phyloP scores from a whole-genome alignment of 805 yeast genomes.

The Hanseniaspora mollemarum region DNA sequence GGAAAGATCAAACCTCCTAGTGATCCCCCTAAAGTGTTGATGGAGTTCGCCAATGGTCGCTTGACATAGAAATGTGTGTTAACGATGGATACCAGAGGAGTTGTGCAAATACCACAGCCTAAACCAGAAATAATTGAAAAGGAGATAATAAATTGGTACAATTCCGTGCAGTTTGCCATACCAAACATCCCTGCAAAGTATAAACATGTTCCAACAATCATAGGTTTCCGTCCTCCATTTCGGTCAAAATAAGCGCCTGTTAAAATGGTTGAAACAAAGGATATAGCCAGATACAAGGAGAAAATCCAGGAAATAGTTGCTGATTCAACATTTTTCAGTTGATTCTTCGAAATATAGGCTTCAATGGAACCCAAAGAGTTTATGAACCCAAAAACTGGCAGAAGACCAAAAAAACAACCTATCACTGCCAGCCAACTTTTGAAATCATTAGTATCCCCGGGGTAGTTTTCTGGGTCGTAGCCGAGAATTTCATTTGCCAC shows the following conservation, averaged over 20 bases:
- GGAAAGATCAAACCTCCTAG: slow-evolving; percentile 49
- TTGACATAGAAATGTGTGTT: slow-evolving; percentile 55
- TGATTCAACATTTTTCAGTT: slow-evolving; percentile 38
- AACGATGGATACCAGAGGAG: slow-evolving; percentile 50
- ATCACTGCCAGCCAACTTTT: slow-evolving; percentile 33
- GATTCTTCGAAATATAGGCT: slow-evolving; percentile 46
- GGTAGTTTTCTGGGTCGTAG: slow-evolving; percentile 10
- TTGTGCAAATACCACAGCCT: slow-evolving; percentile 49
- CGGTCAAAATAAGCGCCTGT: slow-evolving; percentile 54
- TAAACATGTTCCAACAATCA: slow-evolving; percentile 36
- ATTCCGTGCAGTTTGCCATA: slow-evolving; percentile 41
- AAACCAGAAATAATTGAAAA: slow-evolving; percentile 47
- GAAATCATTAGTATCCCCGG: slow-evolving; percentile 11
- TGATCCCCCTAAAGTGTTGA: slow-evolving; percentile 45
- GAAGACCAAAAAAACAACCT: slow-evolving; percentile 50
- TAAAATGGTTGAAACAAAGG: slow-evolving; percentile 43
- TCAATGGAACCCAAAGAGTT: slow-evolving; percentile 59
- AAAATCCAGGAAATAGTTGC: slow-evolving; percentile 57
- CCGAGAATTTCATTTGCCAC: slow-evolving; percentile 1
- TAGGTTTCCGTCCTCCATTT: slow-evolving; percentile 41
- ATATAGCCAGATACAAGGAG: slow-evolving; percentile 45
- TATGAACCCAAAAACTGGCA: slow-evolving; percentile 48
- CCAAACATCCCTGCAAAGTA: slow-evolving; percentile 46
- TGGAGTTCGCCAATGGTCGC: slow-evolving; percentile 46
- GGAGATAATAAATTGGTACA: slow-evolving; percentile 52